These are phyloP conservation scores for Yamadazyma songkhlaensis DNA, from an alignment of 1,139 yeast genomes.

Conservation along the genomic window DNA sequence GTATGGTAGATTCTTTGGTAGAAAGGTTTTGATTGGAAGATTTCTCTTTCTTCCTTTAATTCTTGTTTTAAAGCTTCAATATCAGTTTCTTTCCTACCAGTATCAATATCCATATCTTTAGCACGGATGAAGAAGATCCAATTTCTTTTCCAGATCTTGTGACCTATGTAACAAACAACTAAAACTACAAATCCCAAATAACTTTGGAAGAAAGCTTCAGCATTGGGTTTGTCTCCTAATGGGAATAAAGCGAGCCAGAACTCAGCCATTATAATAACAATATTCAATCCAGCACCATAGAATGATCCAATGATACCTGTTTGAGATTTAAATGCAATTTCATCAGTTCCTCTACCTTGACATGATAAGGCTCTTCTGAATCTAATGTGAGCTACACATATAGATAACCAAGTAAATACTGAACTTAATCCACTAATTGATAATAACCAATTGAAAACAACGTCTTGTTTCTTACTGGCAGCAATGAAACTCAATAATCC, in stretches of 20 bases:
- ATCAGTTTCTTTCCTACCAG: slow-evolving; percentile 43
- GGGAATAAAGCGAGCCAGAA: slow-evolving; percentile 46
- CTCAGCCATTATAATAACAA: slow-evolving; percentile 54
- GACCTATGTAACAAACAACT: slow-evolving; percentile 35
- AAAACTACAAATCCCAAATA: slow-evolving; percentile 40
- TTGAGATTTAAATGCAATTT: slow-evolving; percentile 53
- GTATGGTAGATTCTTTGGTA: slow-evolving; percentile 30
- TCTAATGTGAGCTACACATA: slow-evolving; percentile 34
- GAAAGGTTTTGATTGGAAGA: slow-evolving; percentile 32
- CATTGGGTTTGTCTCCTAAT: slow-evolving; percentile 32
- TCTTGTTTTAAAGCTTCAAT: slow-evolving; percentile 41
- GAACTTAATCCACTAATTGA: slow-evolving; percentile 39
- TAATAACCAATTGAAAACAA: slow-evolving; percentile 35
- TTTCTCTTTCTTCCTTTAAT: slow-evolving; percentile 36
- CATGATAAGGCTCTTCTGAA: slow-evolving; percentile 32
- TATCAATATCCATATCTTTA: slow-evolving; percentile 37
- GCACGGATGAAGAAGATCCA: slow-evolving; percentile 35
- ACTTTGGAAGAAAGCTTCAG: slow-evolving; percentile 31
- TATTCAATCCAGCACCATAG: slow-evolving; percentile 44
- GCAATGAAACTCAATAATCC: slow-evolving; percentile 42
- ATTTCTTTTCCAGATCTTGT: slow-evolving; percentile 40
- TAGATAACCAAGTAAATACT: slow-evolving; percentile 40
- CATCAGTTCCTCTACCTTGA: slow-evolving; percentile 45
- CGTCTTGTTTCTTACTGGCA: slow-evolving; percentile 31
- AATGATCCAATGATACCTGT: slow-evolving; percentile 55